phyloP scores from a whole-genome alignment of 805 yeast species.

The Cyberlindnera nakhonratchasimensis region DNA sequence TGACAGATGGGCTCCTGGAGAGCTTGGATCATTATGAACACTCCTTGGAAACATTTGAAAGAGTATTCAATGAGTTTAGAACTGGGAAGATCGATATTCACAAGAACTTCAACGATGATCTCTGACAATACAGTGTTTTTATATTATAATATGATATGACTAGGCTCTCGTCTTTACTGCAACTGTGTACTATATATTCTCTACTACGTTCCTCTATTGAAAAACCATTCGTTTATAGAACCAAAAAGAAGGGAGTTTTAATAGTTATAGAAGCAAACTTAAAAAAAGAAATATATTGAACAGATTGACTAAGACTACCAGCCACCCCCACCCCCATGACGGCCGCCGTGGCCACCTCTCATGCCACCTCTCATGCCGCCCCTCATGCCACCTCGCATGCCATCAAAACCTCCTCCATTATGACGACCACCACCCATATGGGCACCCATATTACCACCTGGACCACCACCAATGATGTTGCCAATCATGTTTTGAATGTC shows the following conservation, averaged over 20 bases:
- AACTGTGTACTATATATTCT: no score
- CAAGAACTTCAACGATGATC: constrained; percentile 14
- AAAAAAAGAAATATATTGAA: no score
- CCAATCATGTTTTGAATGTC: not conserved
- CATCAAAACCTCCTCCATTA: no score
- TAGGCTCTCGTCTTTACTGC: no score
- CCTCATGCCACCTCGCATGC: not conserved
- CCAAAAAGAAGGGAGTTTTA: no score
- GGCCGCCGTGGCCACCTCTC: not conserved
- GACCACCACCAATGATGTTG: constrained; percentile 1
- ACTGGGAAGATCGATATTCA: constrained; percentile 13
- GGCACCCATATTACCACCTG: not conserved
- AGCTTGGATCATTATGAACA: constrained; percentile 12
- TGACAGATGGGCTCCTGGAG: constrained; percentile 19
- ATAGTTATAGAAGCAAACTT: no score
- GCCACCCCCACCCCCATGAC: constrained; percentile 1
- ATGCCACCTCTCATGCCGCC: no score
- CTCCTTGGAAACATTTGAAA: constrained; percentile 21
- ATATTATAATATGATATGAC: no score
- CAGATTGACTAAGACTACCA: no score
- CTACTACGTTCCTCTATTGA: no score
- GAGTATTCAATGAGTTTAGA: constrained; percentile 22
- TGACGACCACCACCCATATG: not conserved
- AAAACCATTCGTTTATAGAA: no score
- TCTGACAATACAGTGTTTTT: no score